Conservation (phyloP, 768 basidiomycete genomes). For the Russula sp. region DNA sequence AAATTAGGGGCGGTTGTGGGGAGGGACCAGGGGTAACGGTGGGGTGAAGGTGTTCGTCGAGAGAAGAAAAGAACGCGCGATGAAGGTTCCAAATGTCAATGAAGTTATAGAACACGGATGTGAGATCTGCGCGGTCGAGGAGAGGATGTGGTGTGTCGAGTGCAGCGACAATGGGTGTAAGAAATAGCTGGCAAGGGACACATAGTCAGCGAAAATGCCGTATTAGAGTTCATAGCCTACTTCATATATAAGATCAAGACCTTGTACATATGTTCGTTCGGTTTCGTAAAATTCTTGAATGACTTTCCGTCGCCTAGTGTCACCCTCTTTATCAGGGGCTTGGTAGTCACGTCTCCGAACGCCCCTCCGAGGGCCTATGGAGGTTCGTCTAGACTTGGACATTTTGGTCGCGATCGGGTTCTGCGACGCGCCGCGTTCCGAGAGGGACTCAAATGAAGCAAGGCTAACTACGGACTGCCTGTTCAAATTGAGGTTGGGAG, state of each 20-base stretch:
- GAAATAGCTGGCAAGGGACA: constrained; percentile 60
- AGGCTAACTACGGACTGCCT: constrained; percentile 68
- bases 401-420: constrained; percentile 33
- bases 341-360: constrained; percentile 40
- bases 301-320: constrained; percentile 61
- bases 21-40: not conserved
- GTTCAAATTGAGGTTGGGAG: constrained; percentile 44
- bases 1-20: constrained; percentile 30
- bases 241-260: constrained; percentile 77
- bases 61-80: constrained; percentile 64
- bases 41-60: constrained; percentile 47
- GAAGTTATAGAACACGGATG: constrained; percentile 80
- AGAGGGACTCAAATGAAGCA: constrained; percentile 68
- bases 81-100: constrained; percentile 91
- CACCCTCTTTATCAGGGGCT: constrained; percentile 47
- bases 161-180: constrained; percentile 73
- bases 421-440: constrained; percentile 46
- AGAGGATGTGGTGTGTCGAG: constrained; percentile 66
- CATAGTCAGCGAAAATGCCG: constrained; percentile 4
- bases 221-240: constrained; percentile 42
- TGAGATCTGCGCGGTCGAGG: constrained; percentile 65
- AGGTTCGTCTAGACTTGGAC: constrained; percentile 37
- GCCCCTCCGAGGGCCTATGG: constrained; percentile 41
- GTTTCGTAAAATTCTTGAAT: constrained; percentile 81
- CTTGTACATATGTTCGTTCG: constrained; percentile 76